Evolutionary conservation across 768 basidiomycete species (phyloP).

Genomic region (Boletus reticuloceps): DNA sequence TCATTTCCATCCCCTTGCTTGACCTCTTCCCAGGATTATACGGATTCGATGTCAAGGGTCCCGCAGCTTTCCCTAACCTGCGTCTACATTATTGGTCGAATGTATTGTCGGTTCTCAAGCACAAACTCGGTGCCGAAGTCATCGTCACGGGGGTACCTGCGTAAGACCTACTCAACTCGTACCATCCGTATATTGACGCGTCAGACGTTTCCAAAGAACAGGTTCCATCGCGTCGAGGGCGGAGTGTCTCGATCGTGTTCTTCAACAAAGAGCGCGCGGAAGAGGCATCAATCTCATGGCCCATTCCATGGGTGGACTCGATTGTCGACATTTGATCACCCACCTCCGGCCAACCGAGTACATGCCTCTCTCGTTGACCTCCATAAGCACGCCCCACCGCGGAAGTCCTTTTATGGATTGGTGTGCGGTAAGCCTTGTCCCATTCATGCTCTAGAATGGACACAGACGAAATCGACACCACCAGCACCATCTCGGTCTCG

Average conservation of each 20-base stretch:
- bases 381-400: conserved; percentile 89
- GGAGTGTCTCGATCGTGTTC: conserved; percentile 66
- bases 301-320: conserved; percentile 97
- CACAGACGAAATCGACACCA: conserved; percentile 15
- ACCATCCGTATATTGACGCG: neutral
- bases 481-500: conserved; percentile 90
- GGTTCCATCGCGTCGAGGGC: conserved; percentile 87
- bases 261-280: conserved; percentile 64
- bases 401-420: conserved; percentile 99
- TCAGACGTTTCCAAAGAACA: conserved; percentile 51
- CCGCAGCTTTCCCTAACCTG: conserved; percentile 75
- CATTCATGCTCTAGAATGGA: conserved; percentile 6
- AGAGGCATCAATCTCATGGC: conserved; percentile 90
- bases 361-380: conserved; percentile 82
- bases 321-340: conserved; percentile 89
- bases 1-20: neutral
- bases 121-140: conserved; percentile 88
- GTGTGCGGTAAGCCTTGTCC: conserved; percentile 66
- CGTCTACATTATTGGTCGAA: conserved; percentile 95
- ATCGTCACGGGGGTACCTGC: conserved; percentile 93
- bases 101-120: conserved; percentile 73
- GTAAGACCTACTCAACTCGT: conserved; percentile 43
- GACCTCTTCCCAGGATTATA: conserved; percentile 65
- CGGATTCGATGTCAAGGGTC: conserved; percentile 91
- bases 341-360: conserved; percentile 82